phyloP scores from a whole-genome alignment of 176 grass and related monocot genomes.

The Zea mays region DNA sequence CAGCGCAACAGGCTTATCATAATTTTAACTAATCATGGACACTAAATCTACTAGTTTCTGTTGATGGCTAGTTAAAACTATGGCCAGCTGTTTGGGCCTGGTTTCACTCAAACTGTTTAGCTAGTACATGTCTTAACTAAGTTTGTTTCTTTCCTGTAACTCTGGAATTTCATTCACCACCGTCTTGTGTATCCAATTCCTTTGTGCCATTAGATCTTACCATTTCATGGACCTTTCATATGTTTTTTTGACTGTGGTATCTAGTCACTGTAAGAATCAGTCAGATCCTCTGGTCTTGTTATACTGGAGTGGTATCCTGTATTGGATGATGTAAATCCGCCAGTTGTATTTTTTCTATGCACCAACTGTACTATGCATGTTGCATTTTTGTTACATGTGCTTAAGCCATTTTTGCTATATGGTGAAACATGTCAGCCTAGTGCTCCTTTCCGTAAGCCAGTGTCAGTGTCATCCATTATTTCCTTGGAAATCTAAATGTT shows the following conservation, averaged over 20 bases:
- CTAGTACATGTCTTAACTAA: background rate
- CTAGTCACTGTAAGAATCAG: background rate
- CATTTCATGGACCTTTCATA: slow-evolving; percentile 8
- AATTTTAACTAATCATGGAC: slow-evolving; percentile 12
- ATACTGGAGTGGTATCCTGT: background rate
- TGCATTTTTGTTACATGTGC: background rate
- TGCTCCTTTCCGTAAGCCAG: background rate
- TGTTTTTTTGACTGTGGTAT: background rate
- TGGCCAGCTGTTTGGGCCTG: background rate
- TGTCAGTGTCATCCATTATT: background rate
- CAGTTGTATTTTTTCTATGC: background rate
- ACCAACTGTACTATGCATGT: background rate
- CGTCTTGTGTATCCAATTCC: background rate
- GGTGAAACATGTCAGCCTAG: background rate
- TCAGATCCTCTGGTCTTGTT: background rate
- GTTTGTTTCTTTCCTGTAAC: background rate
- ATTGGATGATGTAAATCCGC: background rate
- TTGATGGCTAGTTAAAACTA: background rate
- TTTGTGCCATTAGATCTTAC: background rate
- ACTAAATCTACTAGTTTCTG: background rate
- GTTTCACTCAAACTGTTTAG: background rate
- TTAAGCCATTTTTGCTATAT: background rate
- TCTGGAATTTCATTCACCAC: background rate
- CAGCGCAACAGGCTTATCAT: background rate
- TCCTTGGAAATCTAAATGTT: background rate